These are phyloP conservation scores for Dipteronia sinensis DNA, from an alignment of 345 rosid species.

Conservation along the genomic window DNA sequence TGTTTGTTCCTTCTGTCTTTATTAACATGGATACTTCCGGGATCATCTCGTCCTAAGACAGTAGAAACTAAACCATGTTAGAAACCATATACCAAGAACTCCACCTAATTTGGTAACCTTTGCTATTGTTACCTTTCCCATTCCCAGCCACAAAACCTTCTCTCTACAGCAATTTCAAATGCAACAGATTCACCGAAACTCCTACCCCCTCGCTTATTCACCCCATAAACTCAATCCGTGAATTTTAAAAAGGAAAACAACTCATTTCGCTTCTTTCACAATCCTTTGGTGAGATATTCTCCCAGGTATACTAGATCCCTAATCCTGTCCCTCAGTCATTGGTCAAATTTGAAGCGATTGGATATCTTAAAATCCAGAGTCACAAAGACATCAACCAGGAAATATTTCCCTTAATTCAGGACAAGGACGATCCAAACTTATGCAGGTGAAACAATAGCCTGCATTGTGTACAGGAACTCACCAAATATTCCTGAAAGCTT, in stretches of 20 bases:
- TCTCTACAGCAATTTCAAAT: slow-evolving; percentile 8
- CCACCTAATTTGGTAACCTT: not conserved
- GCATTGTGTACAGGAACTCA: not conserved
- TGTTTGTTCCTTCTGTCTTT: not conserved
- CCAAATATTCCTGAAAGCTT: not conserved
- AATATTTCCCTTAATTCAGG: not conserved
- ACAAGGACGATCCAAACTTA: not conserved
- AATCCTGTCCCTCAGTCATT: too few relatives aligned
- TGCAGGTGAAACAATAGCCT: too few relatives aligned
- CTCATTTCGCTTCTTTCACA: not conserved
- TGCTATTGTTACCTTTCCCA: not conserved
- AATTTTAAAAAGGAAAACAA: not conserved
- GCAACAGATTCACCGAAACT: slow-evolving; percentile 1
- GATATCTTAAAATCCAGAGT: not conserved
- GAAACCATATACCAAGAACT: not conserved
- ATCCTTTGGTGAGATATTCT: not conserved
- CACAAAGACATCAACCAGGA: not conserved
- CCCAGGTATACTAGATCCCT: too few relatives aligned
- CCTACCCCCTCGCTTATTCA: not conserved
- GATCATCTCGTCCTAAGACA: not conserved
- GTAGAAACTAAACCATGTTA: not conserved
- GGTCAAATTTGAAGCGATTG: too few relatives aligned
- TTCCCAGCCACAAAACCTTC: not conserved
- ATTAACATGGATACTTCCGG: not conserved
- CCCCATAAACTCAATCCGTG: not conserved